These are phyloP conservation scores for Pseudonitzschia multiseries DNA, from an alignment of 108 stramenopile species.

Conservation along the genomic window DNA sequence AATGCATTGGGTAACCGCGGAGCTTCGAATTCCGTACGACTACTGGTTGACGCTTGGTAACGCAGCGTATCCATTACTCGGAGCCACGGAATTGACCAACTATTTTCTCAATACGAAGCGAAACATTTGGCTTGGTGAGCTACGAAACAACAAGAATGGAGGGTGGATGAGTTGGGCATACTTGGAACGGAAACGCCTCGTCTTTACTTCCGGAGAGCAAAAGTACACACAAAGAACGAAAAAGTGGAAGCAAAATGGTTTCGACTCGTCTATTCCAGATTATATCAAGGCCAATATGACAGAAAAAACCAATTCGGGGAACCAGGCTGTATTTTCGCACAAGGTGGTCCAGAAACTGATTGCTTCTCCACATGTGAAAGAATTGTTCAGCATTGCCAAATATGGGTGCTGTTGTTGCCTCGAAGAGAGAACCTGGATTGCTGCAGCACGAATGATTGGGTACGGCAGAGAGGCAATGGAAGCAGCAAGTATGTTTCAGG, in stretches of 20 bases:
- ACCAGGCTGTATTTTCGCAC: constrained; percentile 35
- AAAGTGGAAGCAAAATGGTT: constrained; percentile 10
- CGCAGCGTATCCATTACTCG: constrained; percentile 37
- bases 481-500: constrained; percentile 42
- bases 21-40: constrained; percentile 33
- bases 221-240: constrained; percentile 5
- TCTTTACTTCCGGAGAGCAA: constrained; percentile 22
- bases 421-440: constrained; percentile 48
- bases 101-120: constrained; percentile 19
- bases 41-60: constrained; percentile 39
- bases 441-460: constrained; percentile 40
- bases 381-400: constrained; percentile 44
- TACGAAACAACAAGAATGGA: constrained; percentile 12
- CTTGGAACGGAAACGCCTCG: constrained; percentile 31
- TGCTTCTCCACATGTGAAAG: constrained; percentile 15
- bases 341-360: constrained; percentile 26
- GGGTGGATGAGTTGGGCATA: constrained; percentile 3
- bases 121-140: constrained; percentile 42
- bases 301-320: constrained; percentile 46
- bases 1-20: constrained; percentile 37
- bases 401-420: constrained; percentile 50
- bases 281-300: constrained; percentile 22
- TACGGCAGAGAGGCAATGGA: constrained; percentile 25
- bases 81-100: constrained; percentile 25
- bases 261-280: not conserved